phyloP scores from a whole-genome alignment of 1,139 yeast species.

The Debaryomyces singareniensis region DNA sequence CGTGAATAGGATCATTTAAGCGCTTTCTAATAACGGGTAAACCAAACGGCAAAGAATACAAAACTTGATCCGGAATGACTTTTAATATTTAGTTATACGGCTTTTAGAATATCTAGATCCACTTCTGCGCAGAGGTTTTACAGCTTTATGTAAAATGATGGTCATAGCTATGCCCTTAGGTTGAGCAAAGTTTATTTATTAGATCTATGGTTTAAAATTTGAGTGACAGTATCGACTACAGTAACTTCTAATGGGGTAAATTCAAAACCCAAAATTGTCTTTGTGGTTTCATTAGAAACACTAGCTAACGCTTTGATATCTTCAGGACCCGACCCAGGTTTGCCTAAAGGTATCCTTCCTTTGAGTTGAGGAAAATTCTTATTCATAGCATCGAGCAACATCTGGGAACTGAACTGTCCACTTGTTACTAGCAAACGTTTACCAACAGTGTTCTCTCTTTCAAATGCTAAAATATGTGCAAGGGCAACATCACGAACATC shows the following conservation, averaged over 20 bases:
- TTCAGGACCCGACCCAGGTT: conserved; percentile 7
- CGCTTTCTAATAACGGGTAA: no score
- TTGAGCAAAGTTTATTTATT: conserved; percentile 1
- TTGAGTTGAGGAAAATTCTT: conserved; percentile 20
- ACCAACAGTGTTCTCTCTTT: conserved; percentile 14
- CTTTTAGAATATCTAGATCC: no score
- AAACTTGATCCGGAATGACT: no score
- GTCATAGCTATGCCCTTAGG: background rate
- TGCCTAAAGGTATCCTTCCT: conserved; percentile 21
- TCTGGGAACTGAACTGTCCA: conserved; percentile 27
- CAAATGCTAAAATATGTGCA: conserved; percentile 28
- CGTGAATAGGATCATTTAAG: no score
- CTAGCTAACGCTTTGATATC: conserved; percentile 11
- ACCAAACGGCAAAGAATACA: no score
- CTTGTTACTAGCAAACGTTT: conserved; percentile 21
- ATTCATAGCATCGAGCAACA: conserved; percentile 25
- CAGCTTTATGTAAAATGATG: no score
- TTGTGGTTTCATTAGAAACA: conserved; percentile 25
- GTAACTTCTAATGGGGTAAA: conserved; percentile 24
- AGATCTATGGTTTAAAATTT: conserved; percentile 18
- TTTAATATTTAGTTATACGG: no score
- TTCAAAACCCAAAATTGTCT: conserved; percentile 20
- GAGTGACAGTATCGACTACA: conserved; percentile 36
- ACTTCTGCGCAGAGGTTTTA: no score
- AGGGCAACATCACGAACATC: conserved; percentile 37